Conservation (phyloP, 163 green algal genomes). For the Picocystis sp. region DNA sequence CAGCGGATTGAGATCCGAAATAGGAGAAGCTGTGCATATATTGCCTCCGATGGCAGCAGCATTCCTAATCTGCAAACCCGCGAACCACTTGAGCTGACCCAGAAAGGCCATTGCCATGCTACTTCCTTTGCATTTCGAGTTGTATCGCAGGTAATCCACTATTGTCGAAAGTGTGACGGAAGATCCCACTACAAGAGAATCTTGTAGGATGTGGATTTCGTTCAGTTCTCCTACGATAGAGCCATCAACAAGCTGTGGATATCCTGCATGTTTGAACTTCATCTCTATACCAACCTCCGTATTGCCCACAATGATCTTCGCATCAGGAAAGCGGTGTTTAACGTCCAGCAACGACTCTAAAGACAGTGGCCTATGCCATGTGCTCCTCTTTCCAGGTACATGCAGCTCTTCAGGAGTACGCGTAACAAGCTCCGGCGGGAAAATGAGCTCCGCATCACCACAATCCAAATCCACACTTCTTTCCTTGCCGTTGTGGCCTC, state of each 20-base stretch:
- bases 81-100: constrained; percentile 9
- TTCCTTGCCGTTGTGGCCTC: neutral
- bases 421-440: constrained; percentile 68
- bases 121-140: too few species aligned
- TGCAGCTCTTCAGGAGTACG: constrained; percentile 25
- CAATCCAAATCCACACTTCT: neutral
- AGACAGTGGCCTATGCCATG: constrained; percentile 43
- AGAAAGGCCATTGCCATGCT: neutral
- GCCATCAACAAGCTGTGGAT: constrained; percentile 55
- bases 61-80: constrained; percentile 77
- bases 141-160: constrained; percentile 62
- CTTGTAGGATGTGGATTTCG: constrained; percentile 29
- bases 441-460: constrained; percentile 63
- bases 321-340: constrained; percentile 38
- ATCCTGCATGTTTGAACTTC: constrained; percentile 76
- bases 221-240: constrained; percentile 71
- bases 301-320: constrained; percentile 53
- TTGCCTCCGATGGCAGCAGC: constrained; percentile 77
- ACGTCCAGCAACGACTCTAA: constrained; percentile 53
- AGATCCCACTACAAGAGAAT: constrained; percentile 54
- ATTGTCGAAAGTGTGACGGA: constrained; percentile 62
- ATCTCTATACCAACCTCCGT: constrained; percentile 91
- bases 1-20: constrained; percentile 89
- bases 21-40: constrained; percentile 76
- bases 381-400: constrained; percentile 23